Evolutionary conservation across 2,329 filamentous ascomycete species (phyloP).

Genomic region (Beauveria brongniartii): DNA sequence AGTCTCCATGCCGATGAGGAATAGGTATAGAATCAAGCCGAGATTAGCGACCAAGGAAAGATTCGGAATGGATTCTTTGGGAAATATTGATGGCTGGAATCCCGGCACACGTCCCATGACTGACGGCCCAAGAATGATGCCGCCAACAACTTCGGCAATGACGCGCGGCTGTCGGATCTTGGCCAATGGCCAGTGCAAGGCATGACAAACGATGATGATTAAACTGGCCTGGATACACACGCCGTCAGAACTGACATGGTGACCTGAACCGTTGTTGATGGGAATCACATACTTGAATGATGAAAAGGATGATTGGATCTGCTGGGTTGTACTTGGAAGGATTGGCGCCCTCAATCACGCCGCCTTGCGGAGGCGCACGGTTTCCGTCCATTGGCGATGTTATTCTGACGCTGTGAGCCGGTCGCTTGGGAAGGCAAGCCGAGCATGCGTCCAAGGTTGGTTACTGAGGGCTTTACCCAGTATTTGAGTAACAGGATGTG

Average conservation of each 20-base stretch:
- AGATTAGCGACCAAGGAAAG: conserved; percentile 74
- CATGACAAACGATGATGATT: conserved; percentile 39
- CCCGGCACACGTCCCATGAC: conserved; percentile 80
- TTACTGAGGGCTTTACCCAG: background rate
- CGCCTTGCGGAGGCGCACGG: conserved; percentile 35
- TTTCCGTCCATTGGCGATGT: background rate
- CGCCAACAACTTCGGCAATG: conserved; percentile 79
- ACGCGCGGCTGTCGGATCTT: conserved; percentile 73
- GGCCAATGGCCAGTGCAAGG: conserved; percentile 66
- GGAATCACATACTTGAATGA: conserved; percentile 51
- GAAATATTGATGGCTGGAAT: conserved; percentile 72
- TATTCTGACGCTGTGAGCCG: background rate
- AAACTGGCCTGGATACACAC: conserved; percentile 29
- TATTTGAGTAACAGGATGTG: background rate
- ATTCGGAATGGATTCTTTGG: conserved; percentile 62
- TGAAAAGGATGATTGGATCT: conserved; percentile 68
- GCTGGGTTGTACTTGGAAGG: conserved; percentile 60
- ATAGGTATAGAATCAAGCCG: conserved; percentile 76
- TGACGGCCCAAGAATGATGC: conserved; percentile 76
- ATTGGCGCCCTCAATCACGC: conserved; percentile 63
- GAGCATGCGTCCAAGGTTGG: background rate
- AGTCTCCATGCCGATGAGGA: conserved; percentile 81
- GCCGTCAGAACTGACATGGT: conserved; percentile 1
- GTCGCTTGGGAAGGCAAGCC: background rate
- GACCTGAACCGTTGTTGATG: background rate